Evolutionary conservation across 345 rosid species (phyloP), one percentile per base, ranked within the genome.

Genomic region (Eucalyptus cloeziana): DNA sequence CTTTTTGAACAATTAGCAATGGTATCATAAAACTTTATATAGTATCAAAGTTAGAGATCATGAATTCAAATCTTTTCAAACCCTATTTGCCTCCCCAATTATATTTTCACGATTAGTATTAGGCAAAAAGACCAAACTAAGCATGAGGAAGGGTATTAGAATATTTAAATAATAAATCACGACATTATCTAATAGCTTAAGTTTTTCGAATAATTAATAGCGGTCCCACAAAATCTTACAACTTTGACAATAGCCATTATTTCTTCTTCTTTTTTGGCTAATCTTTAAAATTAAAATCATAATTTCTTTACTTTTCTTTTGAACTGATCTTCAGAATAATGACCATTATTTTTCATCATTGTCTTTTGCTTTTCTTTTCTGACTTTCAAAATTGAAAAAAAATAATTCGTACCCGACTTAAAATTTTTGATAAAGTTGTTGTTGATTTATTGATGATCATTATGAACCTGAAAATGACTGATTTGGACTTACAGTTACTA

Each of bases 91-190:
- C 54, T 51, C 8, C 22, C 8, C 22, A 51, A 16, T 51, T 51
- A 51, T 51, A 16, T 51, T 51, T 51, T 16, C 54, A 51, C 2
- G 2, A 51, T 16, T 16, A 51, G 8, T 51, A 16, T 3, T 51
- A 51, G 54, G 54, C 54, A 51, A 51, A 51, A 51, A 51, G 3
- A 51, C 1, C 8, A 51, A 3, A 6, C 21, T 51, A 51, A 51
- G 2, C 22, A 0, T 51, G 54, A 51, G 22, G 2, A 51, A 51
- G 1, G 3, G 54, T 51, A 1, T 17, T 51, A 16, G 0, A 16
- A 51, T 51, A 51, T 6, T 51, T 17, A 51, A 51, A 16, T 51
- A 51, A 51, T 51, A 51, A 51, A 51, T 0, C 8, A 1, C 54
- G 7, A 8, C 8, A 51, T 51, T 51, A 51, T 51, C 54, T 17